These are phyloP conservation scores for Ambrosia trifida DNA, from an alignment of 129 eudicot species.

Conservation along the genomic window DNA sequence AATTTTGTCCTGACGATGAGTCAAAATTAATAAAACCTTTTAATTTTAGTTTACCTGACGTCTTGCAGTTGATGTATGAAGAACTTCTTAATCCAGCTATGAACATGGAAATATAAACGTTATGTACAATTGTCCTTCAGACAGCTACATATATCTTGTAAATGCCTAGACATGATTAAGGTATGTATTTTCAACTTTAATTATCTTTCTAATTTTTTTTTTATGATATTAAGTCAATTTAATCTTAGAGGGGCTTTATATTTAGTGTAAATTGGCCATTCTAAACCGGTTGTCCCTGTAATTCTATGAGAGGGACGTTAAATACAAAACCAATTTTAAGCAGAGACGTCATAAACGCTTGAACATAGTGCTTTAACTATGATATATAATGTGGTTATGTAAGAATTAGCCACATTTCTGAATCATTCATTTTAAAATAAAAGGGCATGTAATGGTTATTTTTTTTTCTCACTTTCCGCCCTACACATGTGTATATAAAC, in stretches of 20 bases:
- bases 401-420: no score
- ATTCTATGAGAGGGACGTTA: no score
- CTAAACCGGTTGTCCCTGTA: neutral
- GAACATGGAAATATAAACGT: conserved; percentile 44
- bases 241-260: conserved; percentile 4
- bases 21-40: neutral
- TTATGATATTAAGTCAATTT: conserved; percentile 9
- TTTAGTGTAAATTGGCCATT: conserved; percentile 1
- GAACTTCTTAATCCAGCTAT: conserved; percentile 52
- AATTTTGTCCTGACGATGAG: no score
- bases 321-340: neutral
- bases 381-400: neutral
- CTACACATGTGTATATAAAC: no score
- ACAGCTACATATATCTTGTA: conserved; percentile 35
- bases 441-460: no score
- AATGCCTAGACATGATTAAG: conserved; percentile 34
- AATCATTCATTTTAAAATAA: no score
- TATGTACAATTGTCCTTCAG: conserved; percentile 13
- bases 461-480: no score
- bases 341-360: no score
- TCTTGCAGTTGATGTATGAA: conserved; percentile 67
- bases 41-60: neutral
- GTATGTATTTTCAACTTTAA: conserved; percentile 22
- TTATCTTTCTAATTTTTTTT: neutral
- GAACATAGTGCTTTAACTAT: no score